A percentile compares a stretch with the other conserved stretches of the same genome.
Conservation (phyloP, 129 eudicot genomes). For the Chrysanthemum seticuspe region DNA sequence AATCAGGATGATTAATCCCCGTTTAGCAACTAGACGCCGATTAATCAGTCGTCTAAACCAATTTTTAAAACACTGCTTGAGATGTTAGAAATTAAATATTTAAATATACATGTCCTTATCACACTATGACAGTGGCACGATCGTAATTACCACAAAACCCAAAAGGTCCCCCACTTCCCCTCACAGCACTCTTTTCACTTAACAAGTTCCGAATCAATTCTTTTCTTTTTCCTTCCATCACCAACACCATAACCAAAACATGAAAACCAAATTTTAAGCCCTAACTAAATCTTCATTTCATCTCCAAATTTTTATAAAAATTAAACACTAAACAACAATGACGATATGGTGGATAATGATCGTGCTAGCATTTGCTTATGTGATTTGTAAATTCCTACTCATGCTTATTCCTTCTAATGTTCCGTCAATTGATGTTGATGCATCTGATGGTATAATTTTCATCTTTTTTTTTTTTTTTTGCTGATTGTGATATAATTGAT, state of each 20-base stretch:
- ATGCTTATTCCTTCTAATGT: conserved; percentile 96
- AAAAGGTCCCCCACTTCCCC: no score
- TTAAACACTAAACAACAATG: conserved; percentile 35
- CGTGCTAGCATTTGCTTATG: conserved; percentile 75
- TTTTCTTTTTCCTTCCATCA: conserved; percentile 5
- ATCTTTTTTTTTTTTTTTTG: not conserved
- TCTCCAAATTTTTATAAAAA: not conserved
- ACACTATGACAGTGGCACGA: no score
- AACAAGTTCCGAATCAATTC: conserved; percentile 30
- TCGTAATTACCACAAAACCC: no score
- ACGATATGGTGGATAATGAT: conserved; percentile 87
- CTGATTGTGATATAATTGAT: not conserved
- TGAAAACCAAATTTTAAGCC: not conserved
- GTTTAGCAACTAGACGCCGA: no score
- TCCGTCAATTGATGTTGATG: conserved; percentile 91
- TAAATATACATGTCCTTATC: no score
- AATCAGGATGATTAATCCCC: no score
- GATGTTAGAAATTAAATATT: no score
- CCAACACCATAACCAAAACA: not conserved
- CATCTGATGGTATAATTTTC: conserved; percentile 67
- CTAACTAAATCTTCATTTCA: not conserved
- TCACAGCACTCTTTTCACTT: no score
- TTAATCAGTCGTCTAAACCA: no score
- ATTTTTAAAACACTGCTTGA: no score
- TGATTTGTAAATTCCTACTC: conserved; percentile 69